Base-by-base conservation (phyloP, 2,329 filamentous ascomycete genomes). In the Calonectria honghensis region DNA sequence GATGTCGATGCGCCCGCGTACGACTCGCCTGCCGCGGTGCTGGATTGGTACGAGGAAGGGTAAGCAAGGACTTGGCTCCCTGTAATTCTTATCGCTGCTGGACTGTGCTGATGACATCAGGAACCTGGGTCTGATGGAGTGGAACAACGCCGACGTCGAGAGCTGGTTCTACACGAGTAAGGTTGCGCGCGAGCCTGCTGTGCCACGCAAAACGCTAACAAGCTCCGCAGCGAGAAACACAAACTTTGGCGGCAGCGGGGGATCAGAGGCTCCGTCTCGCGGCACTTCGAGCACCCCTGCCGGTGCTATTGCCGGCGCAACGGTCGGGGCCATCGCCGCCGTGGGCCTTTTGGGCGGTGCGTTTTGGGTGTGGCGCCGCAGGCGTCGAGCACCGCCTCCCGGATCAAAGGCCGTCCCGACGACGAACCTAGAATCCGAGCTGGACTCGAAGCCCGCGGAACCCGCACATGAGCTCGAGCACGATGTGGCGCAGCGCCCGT, bases 301-400 rank as follows among this genome's bases (percentile, higher is more conserved):
- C 24, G 69, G 69, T 18, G 41, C 69, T 10, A 72, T 72, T 45
- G 69, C 61, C 14, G 69, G 61, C 16, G 61, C 61, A 24, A 29
- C 27, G 11, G 37, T 72, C 16, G 69, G 69, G 18, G 61, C 50
- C 4, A 61, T 72, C 16, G 61, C 61, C 13, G 61, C 20, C 6
- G 20, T 72, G 4, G 69, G 50, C 29, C 18, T 72, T 1, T 4
- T 59, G 4, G 61, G 18, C 4, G 50, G 6, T 18, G 57, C 32
- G 9, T 72, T 50, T 52, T 71, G 63, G 48, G 24, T 72, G 9
- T 67, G 69, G 69, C 61, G 63, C 10, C 61, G 69, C 6, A 72
- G 67, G 31, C 52, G 31, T 27, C 48, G n/a, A n/a, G 29, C 51
- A n/a, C 50, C n/a, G 16, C 54, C 18, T 2, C 16, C 31, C 5